Base-by-base conservation (phyloP, 805 yeast species). In the Helenozyma baotianmanensis region DNA sequence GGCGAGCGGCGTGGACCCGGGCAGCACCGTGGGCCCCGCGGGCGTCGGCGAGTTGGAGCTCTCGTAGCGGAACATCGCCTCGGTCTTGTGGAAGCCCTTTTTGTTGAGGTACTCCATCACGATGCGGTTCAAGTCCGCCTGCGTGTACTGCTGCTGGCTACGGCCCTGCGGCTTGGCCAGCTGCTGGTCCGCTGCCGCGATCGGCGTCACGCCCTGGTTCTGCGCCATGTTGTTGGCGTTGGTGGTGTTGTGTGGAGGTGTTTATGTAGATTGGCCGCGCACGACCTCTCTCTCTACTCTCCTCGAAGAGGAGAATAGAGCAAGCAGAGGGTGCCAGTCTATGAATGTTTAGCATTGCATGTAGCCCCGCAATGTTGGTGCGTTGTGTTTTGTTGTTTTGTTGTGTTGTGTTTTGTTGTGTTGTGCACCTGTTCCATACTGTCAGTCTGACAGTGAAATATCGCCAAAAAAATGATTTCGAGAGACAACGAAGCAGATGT, bases 51-150 rank as follows among this genome's bases (percentile, higher is more conserved):
- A 71, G 38, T 82, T 78, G 1, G 86, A 71, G 43, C 82, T 75
- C 56, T 92, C 99, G 40, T 88, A 77, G 41, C 98, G 75, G 30
- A 92, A 70, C 81, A 89, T 85, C 2, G 96, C 88, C 56, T 92
- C 99, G 0, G 98, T 90, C 46, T 82, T 78, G 47, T 84, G 89
- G 53, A 87, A 92, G 2, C 99, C 99, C 56, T 89, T 88, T 51
- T 92, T 90, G 56, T 80, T 83, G 45, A 92, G 70, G 50, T 90
- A 92, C 49, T 92, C 98, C 50, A 92, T 68, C 21, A 92, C 97
- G 52, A 92, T 86, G 42, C 92, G 69, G 57, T 89, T 90, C 54
- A 92, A 70, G 56, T 92, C 97, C 4, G 90, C 88, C 30, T 85
- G 87, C 0, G 95, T 79, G 39, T 78, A 76, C 43, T 72, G 76